Evolutionary conservation across 306 rosid genomes (phyloP).

Genomic region (Castanea sativa): DNA sequence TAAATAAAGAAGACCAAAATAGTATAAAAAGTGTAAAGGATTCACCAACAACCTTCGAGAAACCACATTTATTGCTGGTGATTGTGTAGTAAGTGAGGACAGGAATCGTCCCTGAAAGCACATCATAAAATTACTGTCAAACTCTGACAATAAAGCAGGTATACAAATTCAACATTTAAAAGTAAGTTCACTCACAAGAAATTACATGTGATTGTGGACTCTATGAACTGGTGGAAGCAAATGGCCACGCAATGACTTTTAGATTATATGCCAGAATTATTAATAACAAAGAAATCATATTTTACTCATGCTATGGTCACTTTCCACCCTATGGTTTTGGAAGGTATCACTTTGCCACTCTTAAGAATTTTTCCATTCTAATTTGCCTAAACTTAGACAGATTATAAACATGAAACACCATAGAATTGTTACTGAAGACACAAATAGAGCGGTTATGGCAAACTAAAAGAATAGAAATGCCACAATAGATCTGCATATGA

Average conservation of each 20-base stretch:
- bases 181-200: background rate
- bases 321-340: background rate
- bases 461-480: background rate
- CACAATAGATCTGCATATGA: background rate
- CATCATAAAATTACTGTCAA: background rate
- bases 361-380: background rate
- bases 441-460: background rate
- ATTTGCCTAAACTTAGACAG: background rate
- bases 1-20: constrained; percentile 23
- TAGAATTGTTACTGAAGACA: background rate
- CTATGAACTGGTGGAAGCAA: background rate
- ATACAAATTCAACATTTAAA: background rate
- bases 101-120: constrained; percentile 81
- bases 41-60: constrained; percentile 63
- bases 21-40: constrained; percentile 18
- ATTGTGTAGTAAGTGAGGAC: constrained; percentile 71
- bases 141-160: constrained; percentile 13
- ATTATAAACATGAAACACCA: background rate
- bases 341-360: background rate
- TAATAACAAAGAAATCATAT: background rate
- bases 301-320: background rate
- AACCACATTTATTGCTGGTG: constrained; percentile 87
- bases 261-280: background rate
- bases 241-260: background rate
- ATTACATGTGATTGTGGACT: background rate